Base-by-base conservation (phyloP, 768 basidiomycete genomes). In the Macrocybe gigantea region DNA sequence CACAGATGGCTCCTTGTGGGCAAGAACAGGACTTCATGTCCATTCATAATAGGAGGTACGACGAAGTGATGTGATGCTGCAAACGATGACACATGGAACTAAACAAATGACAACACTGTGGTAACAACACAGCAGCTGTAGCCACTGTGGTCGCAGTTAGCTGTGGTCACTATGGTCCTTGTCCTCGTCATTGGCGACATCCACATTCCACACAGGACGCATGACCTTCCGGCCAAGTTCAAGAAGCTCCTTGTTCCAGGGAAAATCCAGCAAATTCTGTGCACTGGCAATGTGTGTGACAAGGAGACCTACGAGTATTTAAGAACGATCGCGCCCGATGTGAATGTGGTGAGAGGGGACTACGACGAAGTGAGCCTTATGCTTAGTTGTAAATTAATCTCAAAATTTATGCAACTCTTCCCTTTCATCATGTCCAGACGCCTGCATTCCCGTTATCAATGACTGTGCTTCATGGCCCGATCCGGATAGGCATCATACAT, bases 181-280 rank as follows among this genome's bases (percentile, higher is more conserved):
- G 95, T 99, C 37, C 88, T 98, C 48, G 82, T 96, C 59, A 92
- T 98, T 54, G 95, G 95, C 44, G 96, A 99, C 73, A 79, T 98
- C 14, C 94, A 97, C 65, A 98, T 97, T 60, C 96, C 96, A 1
- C 86, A 91, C 63, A 72, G 90, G 38, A 74, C 72, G 7, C 91
- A 96, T 63, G 96, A 96, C 60, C 79, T 99, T 7, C 94, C 96
- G 0, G 73, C 82, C 10, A 97, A 97, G 69, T 99, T 99, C 72
- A 94, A 95, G 72, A 96, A 97, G 61, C 83, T 98, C 1, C 75
- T 99, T 45, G 85, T 91, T 5, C 89, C 89, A 13, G 96, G 96
- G 14, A 99, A 99, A 67, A 98, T 99, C 39, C 91, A 94, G 53
- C 95, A 98, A 65, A 96, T 98, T 50, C 74, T 98, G 22, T 96